Base-by-base conservation (phyloP, 225 moss, liverwort and hornwort genomes). In the Marchantia polymorpha region DNA sequence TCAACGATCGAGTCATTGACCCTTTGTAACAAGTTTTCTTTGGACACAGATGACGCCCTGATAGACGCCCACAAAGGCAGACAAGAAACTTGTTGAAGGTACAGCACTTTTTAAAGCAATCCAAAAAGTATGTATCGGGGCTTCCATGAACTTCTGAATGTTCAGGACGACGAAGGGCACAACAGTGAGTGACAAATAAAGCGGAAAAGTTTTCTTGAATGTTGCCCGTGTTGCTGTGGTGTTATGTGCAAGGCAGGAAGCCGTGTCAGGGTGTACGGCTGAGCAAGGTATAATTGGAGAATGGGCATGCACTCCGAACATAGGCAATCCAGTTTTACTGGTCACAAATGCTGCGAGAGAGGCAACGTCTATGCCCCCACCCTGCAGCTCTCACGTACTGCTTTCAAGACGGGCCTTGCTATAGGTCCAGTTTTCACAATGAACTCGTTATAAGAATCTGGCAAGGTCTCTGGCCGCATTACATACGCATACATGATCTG, bases 401-500 rank as follows among this genome's bases (percentile, higher is more conserved):
- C 94, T 79, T 91, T 94, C 80, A 92, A 81, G n/a, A 82, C 77
- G 56, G 89, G 88, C 84, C 86, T 90, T 10, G 92, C 83, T 73
- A 94, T 92, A 47, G 94, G 94, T 53, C 94, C 91, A 79, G 92
- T 91, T 80, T 94, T 94, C 23, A 85, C 76, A 76, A 94, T 92
- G 69, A 94, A 94, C 31, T 94, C 94, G 60, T 90, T 76, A 69
- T 94, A 94, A 23, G 92, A 89, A 46, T 92, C 91, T 63, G 94
- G 94, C 81, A 94, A 86, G 52, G 91, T 94, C 90, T 94, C 94
- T 70, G 94, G 94, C 64, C 92, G 89, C 94, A 94, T 94, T 17
- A 94, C 92, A 81, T 87, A 94, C 11, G 92, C 91, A 52, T 94
- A 94, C 94, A 94, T 92, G 64, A 94, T 92, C 88, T 92, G 94